phyloP scores from a whole-genome alignment of 2,329 filamentous ascomycete species.

The Didymella keratinophila region DNA sequence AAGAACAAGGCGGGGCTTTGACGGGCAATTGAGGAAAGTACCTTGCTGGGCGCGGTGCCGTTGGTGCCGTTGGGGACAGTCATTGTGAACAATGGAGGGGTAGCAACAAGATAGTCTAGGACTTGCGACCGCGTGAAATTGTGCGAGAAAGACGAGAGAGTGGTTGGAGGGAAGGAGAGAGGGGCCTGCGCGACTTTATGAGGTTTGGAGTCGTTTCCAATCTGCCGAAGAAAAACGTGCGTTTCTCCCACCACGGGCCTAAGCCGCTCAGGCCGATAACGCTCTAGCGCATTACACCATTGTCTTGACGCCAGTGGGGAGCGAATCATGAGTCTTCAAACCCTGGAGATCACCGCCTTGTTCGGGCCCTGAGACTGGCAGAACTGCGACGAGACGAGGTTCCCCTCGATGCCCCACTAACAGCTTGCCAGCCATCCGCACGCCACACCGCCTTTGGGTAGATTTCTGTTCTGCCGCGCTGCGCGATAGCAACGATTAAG shows the following conservation, averaged over 20 bases:
- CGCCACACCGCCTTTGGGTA: slow-evolving; percentile 7
- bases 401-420: slow-evolving; percentile 24
- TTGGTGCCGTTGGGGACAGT: slow-evolving; percentile 39
- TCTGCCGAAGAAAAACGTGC: slow-evolving; percentile 44
- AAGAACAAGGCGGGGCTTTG: slow-evolving; percentile 22
- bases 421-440: background rate
- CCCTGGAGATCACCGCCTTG: slow-evolving; percentile 14
- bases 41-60: slow-evolving; percentile 35
- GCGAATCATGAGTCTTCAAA: slow-evolving; percentile 21
- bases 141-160: slow-evolving; percentile 35
- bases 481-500: background rate
- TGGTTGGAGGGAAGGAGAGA: slow-evolving; percentile 27
- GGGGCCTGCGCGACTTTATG: slow-evolving; percentile 44
- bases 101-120: slow-evolving; percentile 45
- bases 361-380: slow-evolving; percentile 12
- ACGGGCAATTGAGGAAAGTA: slow-evolving; percentile 21
- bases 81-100: slow-evolving; percentile 28
- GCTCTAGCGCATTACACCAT: slow-evolving; percentile 19
- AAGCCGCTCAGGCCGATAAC: slow-evolving; percentile 15
- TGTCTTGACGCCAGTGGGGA: slow-evolving; percentile 22
- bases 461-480: slow-evolving; percentile 4
- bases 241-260: slow-evolving; percentile 20
- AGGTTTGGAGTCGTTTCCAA: slow-evolving; percentile 29
- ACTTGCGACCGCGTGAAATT: slow-evolving; percentile 48
- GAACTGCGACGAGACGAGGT: slow-evolving; percentile 15